Conservation (phyloP, 139 green algal genomes). For the Chlorella sp. region DNA sequence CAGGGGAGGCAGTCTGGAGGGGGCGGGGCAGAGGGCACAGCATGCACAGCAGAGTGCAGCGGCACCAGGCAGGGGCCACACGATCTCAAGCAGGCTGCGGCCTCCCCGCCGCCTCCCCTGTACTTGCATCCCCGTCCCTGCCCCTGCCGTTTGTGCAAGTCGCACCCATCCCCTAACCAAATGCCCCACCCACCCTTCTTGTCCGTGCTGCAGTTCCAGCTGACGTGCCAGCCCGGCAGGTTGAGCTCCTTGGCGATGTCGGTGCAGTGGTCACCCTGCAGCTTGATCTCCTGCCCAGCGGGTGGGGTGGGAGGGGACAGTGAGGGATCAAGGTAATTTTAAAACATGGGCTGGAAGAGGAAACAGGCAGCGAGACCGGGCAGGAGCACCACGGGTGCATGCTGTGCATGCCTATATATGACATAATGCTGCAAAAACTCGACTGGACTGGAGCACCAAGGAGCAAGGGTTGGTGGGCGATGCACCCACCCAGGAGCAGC, state of each 20-base stretch:
- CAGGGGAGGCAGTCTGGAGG: background rate
- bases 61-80: background rate
- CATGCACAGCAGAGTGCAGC: background rate
- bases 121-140: background rate
- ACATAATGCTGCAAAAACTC: too few species aligned
- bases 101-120: background rate
- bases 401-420: too few species aligned
- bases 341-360: too few species aligned
- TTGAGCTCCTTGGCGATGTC: constrained; percentile 35
- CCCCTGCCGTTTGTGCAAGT: too few species aligned
- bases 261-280: constrained; percentile 61
- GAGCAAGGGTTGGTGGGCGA: too few species aligned
- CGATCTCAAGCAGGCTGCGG: background rate
- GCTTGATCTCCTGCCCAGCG: constrained; percentile 76
- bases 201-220: constrained; percentile 63
- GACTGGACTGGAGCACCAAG: too few species aligned
- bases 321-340: background rate
- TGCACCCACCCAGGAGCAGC: too few species aligned
- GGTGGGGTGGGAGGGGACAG: background rate
- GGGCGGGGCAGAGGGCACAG: background rate
- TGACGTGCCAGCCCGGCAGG: constrained; percentile 50
- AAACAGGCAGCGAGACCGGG: background rate
- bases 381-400: too few species aligned
- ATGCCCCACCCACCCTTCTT: constrained; percentile 45
- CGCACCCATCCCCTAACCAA: background rate